A percentile compares a stretch with the other conserved stretches of the same genome.
These are phyloP conservation scores for Rhamnella rubrinervis DNA, from an alignment of 331 rosid genomes.

Conservation along the genomic window DNA sequence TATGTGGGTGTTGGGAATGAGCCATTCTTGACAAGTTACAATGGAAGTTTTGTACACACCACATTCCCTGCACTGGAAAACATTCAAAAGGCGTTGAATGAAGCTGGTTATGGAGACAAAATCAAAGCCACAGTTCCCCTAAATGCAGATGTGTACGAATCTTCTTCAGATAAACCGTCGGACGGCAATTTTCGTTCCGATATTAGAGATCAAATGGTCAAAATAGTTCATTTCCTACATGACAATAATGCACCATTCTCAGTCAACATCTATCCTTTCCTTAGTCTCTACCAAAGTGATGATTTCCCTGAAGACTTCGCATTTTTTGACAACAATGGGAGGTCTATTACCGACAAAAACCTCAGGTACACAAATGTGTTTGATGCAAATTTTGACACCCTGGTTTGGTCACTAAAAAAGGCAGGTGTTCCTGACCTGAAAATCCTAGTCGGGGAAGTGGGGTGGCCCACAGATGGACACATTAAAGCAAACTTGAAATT, in stretches of 20 bases:
- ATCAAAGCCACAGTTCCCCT: slow-evolving; percentile 61
- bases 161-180: slow-evolving; percentile 53
- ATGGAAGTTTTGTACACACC: slow-evolving; percentile 27
- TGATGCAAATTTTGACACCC: slow-evolving; percentile 75
- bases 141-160: slow-evolving; percentile 77
- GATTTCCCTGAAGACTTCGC: slow-evolving; percentile 58
- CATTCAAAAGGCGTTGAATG: slow-evolving; percentile 59
- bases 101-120: slow-evolving; percentile 50
- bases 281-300: slow-evolving; percentile 46
- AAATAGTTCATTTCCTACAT: slow-evolving; percentile 44
- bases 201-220: slow-evolving; percentile 27
- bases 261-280: slow-evolving; percentile 85
- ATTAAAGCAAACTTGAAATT: slow-evolving; percentile 19
- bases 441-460: slow-evolving; percentile 69
- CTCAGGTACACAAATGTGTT: slow-evolving; percentile 48
- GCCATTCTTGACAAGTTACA: slow-evolving; percentile 60
- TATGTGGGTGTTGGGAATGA: slow-evolving; percentile 83
- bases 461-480: slow-evolving; percentile 86
- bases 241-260: slow-evolving; percentile 50
- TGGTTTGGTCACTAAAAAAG: slow-evolving; percentile 49
- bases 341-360: slow-evolving; percentile 39
- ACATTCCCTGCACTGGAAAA: slow-evolving; percentile 71
- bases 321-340: slow-evolving; percentile 37
- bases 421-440: slow-evolving; percentile 34
- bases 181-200: slow-evolving; percentile 55